Conservation (phyloP, 495 filamentous ascomycete genomes). For the Xylaria intraflava region DNA sequence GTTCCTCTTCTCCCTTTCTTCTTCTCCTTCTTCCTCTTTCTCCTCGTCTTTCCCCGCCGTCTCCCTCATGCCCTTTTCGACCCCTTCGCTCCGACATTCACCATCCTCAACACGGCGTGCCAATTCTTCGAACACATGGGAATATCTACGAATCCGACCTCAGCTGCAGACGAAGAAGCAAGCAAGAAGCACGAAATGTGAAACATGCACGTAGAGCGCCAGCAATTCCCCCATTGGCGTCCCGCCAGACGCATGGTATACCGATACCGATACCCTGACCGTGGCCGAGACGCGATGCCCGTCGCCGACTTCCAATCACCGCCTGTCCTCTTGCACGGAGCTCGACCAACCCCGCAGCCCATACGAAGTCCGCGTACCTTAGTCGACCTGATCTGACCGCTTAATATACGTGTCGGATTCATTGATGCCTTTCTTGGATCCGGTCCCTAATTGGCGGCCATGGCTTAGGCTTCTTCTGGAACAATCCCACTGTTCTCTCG, state of each 20-base stretch:
- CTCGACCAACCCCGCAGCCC: slow-evolving; percentile 50
- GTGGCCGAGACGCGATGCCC: background rate
- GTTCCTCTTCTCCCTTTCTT: background rate
- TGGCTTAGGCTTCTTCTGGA: slow-evolving; percentile 20
- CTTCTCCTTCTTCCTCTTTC: background rate
- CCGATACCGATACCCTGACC: slow-evolving; percentile 1
- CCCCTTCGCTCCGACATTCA: no score
- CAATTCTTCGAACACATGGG: slow-evolving; percentile 1
- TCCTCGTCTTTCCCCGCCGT: background rate
- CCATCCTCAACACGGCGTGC: background rate
- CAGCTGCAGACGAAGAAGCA: background rate
- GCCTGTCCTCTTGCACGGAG: slow-evolving; percentile 55
- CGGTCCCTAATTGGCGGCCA: slow-evolving; percentile 51
- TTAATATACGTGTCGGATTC: slow-evolving; percentile 64
- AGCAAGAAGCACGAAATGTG: background rate
- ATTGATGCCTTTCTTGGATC: slow-evolving; percentile 41
- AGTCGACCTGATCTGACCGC: slow-evolving; percentile 65
- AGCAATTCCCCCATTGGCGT: slow-evolving; percentile 1
- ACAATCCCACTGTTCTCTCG: slow-evolving; percentile 12
- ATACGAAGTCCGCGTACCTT: slow-evolving; percentile 73
- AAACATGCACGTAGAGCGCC: slow-evolving; percentile 5
- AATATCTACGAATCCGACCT: background rate
- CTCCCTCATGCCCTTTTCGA: background rate
- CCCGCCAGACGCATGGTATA: background rate
- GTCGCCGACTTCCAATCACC: slow-evolving; percentile 31